Evolutionary conservation across 768 basidiomycete species (phyloP), one percentile per base, ranked within the genome.

Genomic region (Lactarius hatsudake): DNA sequence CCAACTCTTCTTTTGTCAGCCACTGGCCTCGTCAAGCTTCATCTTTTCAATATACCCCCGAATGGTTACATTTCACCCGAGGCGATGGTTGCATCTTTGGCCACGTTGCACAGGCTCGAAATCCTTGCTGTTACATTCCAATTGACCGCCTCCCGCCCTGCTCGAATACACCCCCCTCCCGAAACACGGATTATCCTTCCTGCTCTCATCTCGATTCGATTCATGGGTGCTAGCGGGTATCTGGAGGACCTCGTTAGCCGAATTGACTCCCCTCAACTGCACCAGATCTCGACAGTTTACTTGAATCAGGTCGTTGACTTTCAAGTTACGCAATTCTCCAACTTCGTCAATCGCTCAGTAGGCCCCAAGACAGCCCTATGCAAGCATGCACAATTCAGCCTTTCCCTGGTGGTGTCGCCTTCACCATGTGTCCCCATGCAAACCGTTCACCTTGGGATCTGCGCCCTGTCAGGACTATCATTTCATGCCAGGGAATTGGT

Each of bases 231-330:
- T 23, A n/a, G 45, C n/a, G 45, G 12, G n/a, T 48, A 48, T 23
- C 45, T 48, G n/a, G 45, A 48, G n/a, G 45, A 48, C 45, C n/a
- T 48, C 10, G 45, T 23, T 23, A 3, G 10, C 45, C 9, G 5
- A 23, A 48, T 48, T 8, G 45, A 48, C n/a, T 4, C 10, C 10
- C 45, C 45, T 23, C n/a, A 48, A 23, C 45, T 48, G n/a, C 12
- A 48, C n/a, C n/a, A 5, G 45, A 23, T 23, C n/a, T 6, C 1
- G 9, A 48, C 12, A 23, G 10, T 0, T 0, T 48, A 48, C 45
- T 23, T 48, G n/a, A 48, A 48, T 23, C n/a, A 48, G 45, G 9
- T 23, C n/a, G 45, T 23, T 48, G 45, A 48, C n/a, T 90, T 89
- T 23, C 8, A 20, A n/a, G 23, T 34, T 13, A 1, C 28, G 13